phyloP scores from a whole-genome alignment of 352 stramenopile genomes.

The Phytophthora sp. region DNA sequence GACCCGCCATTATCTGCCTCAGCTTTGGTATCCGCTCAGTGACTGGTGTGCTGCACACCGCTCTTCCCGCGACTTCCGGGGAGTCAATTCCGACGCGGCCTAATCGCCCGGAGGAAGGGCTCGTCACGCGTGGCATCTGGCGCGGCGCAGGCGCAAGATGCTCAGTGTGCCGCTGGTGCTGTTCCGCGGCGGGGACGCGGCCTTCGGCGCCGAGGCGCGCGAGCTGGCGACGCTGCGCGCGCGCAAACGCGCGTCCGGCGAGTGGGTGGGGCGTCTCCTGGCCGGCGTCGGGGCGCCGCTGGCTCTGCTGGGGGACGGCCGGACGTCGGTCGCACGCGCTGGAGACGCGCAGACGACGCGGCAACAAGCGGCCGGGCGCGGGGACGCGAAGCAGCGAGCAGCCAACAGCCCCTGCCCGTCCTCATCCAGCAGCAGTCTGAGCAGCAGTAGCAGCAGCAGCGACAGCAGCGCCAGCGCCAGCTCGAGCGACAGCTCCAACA shows the following conservation, averaged over 20 bases:
- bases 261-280: slow-evolving; percentile 15
- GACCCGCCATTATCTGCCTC: slow-evolving; percentile 29
- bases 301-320: neutral
- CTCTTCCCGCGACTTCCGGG: neutral
- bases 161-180: slow-evolving; percentile 20
- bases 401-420: slow-evolving; percentile 45
- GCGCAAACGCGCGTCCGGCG: slow-evolving; percentile 2
- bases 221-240: neutral
- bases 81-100: neutral
- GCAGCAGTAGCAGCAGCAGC: too few species aligned
- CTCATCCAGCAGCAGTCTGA: slow-evolving; percentile 35
- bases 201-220: neutral
- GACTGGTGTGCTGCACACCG: slow-evolving; percentile 30
- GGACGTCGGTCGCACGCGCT: slow-evolving; percentile 1
- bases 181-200: slow-evolving; percentile 7
- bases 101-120: neutral
- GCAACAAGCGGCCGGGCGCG: slow-evolving; percentile 13
- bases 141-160: slow-evolving; percentile 20
- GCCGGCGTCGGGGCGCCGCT: slow-evolving; percentile 1
- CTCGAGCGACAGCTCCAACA: slow-evolving; percentile 36
- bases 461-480: slow-evolving; percentile 39
- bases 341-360: neutral
- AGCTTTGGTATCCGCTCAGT: slow-evolving; percentile 26
- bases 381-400: slow-evolving; percentile 40
- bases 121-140: slow-evolving; percentile 34